These are phyloP conservation scores for Piedraia hortae DNA, from an alignment of 2,329 filamentous ascomycete species.

Conservation along the genomic window DNA sequence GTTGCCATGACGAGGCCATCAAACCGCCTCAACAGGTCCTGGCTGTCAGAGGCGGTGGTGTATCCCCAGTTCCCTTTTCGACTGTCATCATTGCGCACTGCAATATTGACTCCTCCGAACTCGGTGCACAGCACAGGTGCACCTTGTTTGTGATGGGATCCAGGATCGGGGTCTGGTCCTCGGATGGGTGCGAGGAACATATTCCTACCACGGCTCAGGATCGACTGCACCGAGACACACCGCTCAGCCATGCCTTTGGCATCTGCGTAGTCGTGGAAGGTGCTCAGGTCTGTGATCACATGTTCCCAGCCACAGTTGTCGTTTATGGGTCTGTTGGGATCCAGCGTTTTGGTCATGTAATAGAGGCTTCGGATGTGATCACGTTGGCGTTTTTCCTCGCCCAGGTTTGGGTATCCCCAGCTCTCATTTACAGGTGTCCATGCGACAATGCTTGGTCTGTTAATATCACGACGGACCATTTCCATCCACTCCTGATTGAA, in stretches of 20 bases:
- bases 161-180: conserved; percentile 17
- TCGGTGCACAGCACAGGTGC: conserved; percentile 38
- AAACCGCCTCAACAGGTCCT: conserved; percentile 30
- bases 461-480: conserved; percentile 34
- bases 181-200: conserved; percentile 26
- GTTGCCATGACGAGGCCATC: conserved; percentile 31
- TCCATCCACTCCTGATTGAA: conserved; percentile 39
- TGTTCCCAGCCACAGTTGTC: conserved; percentile 50
- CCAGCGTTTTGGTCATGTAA: conserved; percentile 34
- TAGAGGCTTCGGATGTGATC: conserved; percentile 37
- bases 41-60: conserved; percentile 32
- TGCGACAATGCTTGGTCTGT: conserved; percentile 33
- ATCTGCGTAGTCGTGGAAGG: conserved; percentile 41
- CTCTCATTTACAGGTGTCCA: conserved; percentile 40
- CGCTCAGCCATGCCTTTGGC: conserved; percentile 26
- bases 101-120: conserved; percentile 41
- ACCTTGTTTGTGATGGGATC: conserved; percentile 23
- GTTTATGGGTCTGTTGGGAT: conserved; percentile 36
- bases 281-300: conserved; percentile 33
- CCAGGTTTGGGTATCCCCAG: conserved; percentile 35
- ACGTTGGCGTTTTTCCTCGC: conserved; percentile 28
- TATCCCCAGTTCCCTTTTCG: conserved; percentile 34
- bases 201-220: conserved; percentile 26
- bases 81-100: conserved; percentile 16
- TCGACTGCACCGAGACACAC: conserved; percentile 25